Base-by-base conservation (phyloP, 306 rosid genomes). In the Crataegus laevigata region DNA sequence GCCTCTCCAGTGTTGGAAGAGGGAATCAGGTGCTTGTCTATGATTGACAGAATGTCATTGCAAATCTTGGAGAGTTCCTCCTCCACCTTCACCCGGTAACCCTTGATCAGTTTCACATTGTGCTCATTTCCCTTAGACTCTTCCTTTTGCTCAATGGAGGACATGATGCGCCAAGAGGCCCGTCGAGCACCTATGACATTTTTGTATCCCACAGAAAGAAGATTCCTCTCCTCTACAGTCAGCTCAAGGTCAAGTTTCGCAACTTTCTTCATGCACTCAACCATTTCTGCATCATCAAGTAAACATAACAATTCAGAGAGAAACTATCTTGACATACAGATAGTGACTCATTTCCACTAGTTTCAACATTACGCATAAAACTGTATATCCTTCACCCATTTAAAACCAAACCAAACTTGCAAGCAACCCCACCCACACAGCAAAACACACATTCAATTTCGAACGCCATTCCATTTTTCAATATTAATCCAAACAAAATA, bases 131-230 rank as follows among this genome's bases (percentile, higher is more conserved):
- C 94, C 84, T 94, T 94, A 13, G 96, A 84, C 85, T 94, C 98
- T 84, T 94, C 98, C 87, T 90, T 94, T 82, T 94, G 98, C 86
- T 94, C 97, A 80, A 94, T 94, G 57, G 98, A 94, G 54, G 98
- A 91, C 98, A 94, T 94, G 32, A 94, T 94, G 25, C 98, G 96
- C 98, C 98, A 94, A 8, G 98, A 94, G 65, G 98, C 98, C 72
- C 98, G 80, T 51, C 97, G 76, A 52, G 98, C 98, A 70, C 98
- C 98, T 63, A 94, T 94, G 62, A 94, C 98, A 58, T 94, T 94
- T 80, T 94, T 94, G 88, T 94, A 94, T 70, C 98, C 98, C 61
- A 94, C 98, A 18, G 98, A 94, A 14, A 94, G 97, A 72, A 94
- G 96, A 87, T 94, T 94, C 87, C 98, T 94, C 89, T 94, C 98